Evolutionary conservation across 177 flowering plant species (phyloP).

Genomic region (Telopea speciosissima): DNA sequence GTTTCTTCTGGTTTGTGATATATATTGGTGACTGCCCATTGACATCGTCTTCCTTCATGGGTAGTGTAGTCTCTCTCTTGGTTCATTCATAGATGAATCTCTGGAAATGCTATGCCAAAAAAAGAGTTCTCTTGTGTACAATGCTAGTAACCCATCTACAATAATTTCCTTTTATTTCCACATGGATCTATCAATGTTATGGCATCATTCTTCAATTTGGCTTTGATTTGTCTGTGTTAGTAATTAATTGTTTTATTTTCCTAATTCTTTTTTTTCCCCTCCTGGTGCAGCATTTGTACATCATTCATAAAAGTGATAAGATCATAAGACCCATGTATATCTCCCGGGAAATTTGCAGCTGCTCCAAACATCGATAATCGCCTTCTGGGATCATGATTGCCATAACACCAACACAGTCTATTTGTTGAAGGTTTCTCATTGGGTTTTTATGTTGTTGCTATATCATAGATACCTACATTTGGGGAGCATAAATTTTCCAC

Average conservation of each 20-base stretch:
- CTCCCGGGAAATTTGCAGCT: not conserved
- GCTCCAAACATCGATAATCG: not conserved
- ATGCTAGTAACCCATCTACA: not conserved
- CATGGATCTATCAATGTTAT: not conserved
- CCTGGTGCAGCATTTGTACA: slow-evolving; percentile 7
- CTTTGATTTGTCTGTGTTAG: not conserved
- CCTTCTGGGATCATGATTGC: not conserved
- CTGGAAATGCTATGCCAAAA: not conserved
- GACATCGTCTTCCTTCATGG: not conserved
- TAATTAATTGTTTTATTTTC: not conserved
- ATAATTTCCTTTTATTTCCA: not conserved
- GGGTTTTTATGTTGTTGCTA: not conserved
- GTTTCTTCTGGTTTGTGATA: not conserved
- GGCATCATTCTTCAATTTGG: slow-evolving; percentile 4
- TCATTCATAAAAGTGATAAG: not conserved
- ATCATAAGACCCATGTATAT: too few relatives aligned
- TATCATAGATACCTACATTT: not conserved
- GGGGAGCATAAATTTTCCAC: not conserved
- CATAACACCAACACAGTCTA: not conserved
- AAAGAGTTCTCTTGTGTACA: not conserved
- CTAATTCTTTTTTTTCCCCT: not conserved
- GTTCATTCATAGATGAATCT: not conserved
- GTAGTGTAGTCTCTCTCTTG: not conserved
- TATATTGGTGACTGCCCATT: not conserved
- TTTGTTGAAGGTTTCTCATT: not conserved